phyloP scores from a whole-genome alignment of 2,329 filamentous ascomycete genomes.

The Sclerotinia spermophila region DNA sequence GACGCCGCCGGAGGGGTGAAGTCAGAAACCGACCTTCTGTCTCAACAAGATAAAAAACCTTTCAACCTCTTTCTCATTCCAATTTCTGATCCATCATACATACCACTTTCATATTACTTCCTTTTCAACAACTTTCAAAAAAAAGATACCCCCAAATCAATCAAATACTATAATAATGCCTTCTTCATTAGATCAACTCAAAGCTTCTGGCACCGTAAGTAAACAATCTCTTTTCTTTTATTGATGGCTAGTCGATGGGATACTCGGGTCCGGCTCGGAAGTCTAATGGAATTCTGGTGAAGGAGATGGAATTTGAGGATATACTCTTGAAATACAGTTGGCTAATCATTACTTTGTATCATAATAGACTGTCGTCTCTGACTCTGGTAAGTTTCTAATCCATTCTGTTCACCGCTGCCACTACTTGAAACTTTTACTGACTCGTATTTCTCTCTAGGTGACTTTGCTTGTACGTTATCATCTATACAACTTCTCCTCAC shows the following conservation, averaged over 20 bases:
- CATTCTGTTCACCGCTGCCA: conserved; percentile 15
- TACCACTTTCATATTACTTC: conserved; percentile 1
- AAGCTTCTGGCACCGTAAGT: conserved; percentile 93
- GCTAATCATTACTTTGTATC: conserved; percentile 16
- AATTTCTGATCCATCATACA: conserved; percentile 11
- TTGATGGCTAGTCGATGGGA: conserved; percentile 6
- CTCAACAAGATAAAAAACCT: conserved; percentile 16
- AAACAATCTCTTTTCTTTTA: conserved; percentile 27
- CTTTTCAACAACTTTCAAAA: conserved; percentile 14
- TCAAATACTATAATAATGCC: conserved; percentile 57
- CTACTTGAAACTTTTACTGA: conserved; percentile 9
- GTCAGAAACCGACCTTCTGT: not conserved
- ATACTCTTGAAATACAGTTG: conserved; percentile 1
- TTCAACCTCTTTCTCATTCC: conserved; percentile 5
- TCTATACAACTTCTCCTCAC: conserved; percentile 17
- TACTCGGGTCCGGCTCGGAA: not conserved
- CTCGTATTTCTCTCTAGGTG: conserved; percentile 49
- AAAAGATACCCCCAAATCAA: conserved; percentile 24
- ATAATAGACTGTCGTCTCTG: conserved; percentile 82
- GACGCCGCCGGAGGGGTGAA: conserved; percentile 13
- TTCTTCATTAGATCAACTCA: conserved; percentile 92
- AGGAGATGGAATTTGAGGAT: conserved; percentile 4
- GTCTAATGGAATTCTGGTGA: not conserved
- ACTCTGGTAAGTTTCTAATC: conserved; percentile 68
- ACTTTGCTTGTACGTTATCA: conserved; percentile 68